A percentile compares a stretch with the other conserved stretches of the same genome.
These are phyloP conservation scores for Geotrichum australiense DNA, from an alignment of 1,139 yeast genomes.

Conservation along the genomic window DNA sequence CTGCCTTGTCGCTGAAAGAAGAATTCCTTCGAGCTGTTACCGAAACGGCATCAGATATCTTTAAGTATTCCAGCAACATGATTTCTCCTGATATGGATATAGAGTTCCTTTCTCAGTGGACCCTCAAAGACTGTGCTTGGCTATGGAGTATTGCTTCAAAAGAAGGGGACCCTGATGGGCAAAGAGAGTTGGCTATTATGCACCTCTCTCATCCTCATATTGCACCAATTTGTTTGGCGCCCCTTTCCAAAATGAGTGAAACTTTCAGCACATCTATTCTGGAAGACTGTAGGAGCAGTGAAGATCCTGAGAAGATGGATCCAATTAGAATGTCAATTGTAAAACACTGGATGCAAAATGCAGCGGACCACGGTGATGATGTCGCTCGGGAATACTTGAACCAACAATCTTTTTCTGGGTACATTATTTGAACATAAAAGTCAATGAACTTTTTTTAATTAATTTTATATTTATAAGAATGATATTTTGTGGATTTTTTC, in stretches of 20 bases:
- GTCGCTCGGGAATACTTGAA: slow-evolving; percentile 31
- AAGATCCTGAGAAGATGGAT: slow-evolving; percentile 24
- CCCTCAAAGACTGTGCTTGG: slow-evolving; percentile 29
- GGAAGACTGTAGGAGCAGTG: slow-evolving; percentile 19
- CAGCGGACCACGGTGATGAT: slow-evolving; percentile 29
- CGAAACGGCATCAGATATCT: slow-evolving; percentile 32
- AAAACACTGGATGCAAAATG: slow-evolving; percentile 31
- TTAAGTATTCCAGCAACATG: slow-evolving; percentile 31
- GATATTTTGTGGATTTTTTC: not conserved
- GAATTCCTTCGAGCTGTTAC: slow-evolving; percentile 30
- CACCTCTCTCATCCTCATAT: slow-evolving; percentile 31
- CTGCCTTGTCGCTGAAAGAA: slow-evolving; percentile 33
- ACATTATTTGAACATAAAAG: not conserved
- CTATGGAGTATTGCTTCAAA: slow-evolving; percentile 31
- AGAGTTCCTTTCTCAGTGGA: slow-evolving; percentile 25
- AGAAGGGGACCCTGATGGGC: slow-evolving; percentile 31
- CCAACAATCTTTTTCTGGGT: slow-evolving; percentile 6
- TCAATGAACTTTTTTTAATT: not conserved
- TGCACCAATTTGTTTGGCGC: slow-evolving; percentile 25
- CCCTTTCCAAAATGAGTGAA: slow-evolving; percentile 26
- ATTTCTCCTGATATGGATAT: slow-evolving; percentile 17
- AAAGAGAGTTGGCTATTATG: slow-evolving; percentile 32
- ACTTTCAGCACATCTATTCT: slow-evolving; percentile 25
- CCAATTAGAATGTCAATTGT: slow-evolving; percentile 31
- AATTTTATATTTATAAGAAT: not conserved